Base-by-base conservation (phyloP, 345 rosid genomes). In the Cardamine chenopodiifolia region DNA sequence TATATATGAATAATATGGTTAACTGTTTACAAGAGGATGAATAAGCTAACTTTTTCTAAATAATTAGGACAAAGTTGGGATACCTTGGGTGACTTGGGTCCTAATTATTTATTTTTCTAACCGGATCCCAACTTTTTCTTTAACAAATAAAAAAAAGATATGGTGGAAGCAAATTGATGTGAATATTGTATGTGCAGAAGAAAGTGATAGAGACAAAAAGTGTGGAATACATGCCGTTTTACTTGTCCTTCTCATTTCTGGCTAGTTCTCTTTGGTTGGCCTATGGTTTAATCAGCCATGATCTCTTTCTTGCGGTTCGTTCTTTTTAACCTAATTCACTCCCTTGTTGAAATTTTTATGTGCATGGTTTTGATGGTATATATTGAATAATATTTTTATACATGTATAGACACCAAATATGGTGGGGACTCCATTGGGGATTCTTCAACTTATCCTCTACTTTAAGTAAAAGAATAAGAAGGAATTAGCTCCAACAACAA, bases 171-270 rank as follows among this genome's bases (percentile, higher is more conserved):
- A 18, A 25, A 56, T 5, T 23, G 52, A 20, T 18, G 22, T 52
- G 37, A 66, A 28, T 32, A 2, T 17, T 49, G 66, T 66, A 35
- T 66, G 62, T 79, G 86, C 90, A 89, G 98, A 91, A 73, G 76
- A 80, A 78, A 77, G 97, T 91, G 75, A 85, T 93, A 35, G 63
- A 44, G 73, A 89, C 96, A 10, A 88, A 84, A 78, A 91, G 97
- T 32, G 96, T 87, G 79, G 95, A 94, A 65, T 91, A 84, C 88
- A 94, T 94, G 97, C 96, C 98, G 0, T 93, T 93, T 82, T 83
- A 87, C 78, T 70, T 91, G 70, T 91, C 97, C 35, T 79, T 86
- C 87, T 83, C 98, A 35, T 88, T 91, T 78, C 54, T 90, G 8
- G 79, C 97, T 42, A 88, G 89, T 68, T 68, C 87, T 14, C 78